Evolutionary conservation across 2,329 filamentous ascomycete genomes (phyloP).

Genomic region (Trichoderma citrinoviride): DNA sequence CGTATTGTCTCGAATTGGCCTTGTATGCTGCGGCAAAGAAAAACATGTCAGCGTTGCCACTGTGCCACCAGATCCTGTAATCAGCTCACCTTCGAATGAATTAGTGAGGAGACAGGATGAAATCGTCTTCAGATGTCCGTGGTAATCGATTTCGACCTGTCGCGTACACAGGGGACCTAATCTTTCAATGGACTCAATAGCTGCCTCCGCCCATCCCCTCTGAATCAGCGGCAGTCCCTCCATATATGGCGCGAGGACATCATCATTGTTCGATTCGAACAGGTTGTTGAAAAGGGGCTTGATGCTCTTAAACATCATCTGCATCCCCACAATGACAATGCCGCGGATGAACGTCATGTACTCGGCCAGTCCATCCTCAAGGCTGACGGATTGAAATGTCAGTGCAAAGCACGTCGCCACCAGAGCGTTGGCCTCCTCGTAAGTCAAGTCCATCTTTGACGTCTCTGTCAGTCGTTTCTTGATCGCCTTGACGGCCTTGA

Average conservation of each 20-base stretch:
- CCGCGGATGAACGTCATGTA: conserved; percentile 61
- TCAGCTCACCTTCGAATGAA: conserved; percentile 51
- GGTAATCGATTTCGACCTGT: conserved; percentile 47
- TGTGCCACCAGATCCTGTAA: not conserved
- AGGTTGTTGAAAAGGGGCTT: conserved; percentile 51
- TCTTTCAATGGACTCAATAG: conserved; percentile 42
- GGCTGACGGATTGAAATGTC: conserved; percentile 56
- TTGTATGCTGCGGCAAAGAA: conserved; percentile 44
- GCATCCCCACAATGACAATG: conserved; percentile 53
- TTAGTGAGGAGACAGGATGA: conserved; percentile 52
- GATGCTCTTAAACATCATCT: conserved; percentile 51
- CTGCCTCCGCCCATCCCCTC: conserved; percentile 46
- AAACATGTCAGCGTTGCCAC: not conserved
- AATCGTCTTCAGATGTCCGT: conserved; percentile 45
- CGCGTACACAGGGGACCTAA: conserved; percentile 45
- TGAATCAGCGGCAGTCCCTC: conserved; percentile 46
- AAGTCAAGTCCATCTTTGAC: conserved; percentile 40
- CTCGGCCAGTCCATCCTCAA: conserved; percentile 58
- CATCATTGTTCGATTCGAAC: conserved; percentile 41
- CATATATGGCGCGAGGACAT: conserved; percentile 46
- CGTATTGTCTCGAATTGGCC: conserved; percentile 49
- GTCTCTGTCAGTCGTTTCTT: conserved; percentile 52
- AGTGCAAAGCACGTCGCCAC: conserved; percentile 59
- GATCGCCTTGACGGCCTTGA: conserved; percentile 62
- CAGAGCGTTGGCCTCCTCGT: conserved; percentile 58